Conservation (phyloP, 805 yeast species). For the Myxozyma sirexii region DNA sequence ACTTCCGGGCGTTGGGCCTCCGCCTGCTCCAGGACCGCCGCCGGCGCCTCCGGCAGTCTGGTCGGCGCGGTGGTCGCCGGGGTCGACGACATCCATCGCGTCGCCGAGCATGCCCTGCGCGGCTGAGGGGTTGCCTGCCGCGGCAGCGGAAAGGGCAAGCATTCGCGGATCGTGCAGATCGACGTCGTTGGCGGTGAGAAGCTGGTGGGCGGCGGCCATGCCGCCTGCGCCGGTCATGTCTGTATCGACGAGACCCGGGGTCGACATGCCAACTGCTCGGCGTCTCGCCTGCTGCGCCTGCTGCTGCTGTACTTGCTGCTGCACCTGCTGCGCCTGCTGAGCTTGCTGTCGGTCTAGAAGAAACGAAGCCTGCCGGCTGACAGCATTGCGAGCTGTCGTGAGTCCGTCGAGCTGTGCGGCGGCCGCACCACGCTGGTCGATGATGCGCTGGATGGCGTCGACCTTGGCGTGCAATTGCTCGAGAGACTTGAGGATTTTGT, state of each 20-base stretch:
- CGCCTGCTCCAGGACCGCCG: slow-evolving; percentile 1
- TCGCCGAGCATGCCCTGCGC: slow-evolving; percentile 13
- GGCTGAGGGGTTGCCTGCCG: slow-evolving; percentile 2
- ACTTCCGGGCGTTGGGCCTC: neutral
- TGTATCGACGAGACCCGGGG: slow-evolving; percentile 16
- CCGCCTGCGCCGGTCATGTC: slow-evolving; percentile 16
- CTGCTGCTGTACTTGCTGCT: slow-evolving; percentile 8
- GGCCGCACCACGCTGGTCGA: slow-evolving; percentile 27
- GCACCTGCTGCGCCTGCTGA: slow-evolving; percentile 1
- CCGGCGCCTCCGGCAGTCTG: neutral
- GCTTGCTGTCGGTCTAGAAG: slow-evolving; percentile 12
- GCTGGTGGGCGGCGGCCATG: slow-evolving; percentile 9
- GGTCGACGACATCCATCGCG: slow-evolving; percentile 13
- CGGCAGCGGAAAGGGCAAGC: slow-evolving; percentile 15
- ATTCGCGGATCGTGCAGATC: slow-evolving; percentile 32
- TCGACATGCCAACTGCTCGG: slow-evolving; percentile 27
- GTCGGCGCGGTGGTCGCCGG: neutral
- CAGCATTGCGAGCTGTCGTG: slow-evolving; percentile 8
- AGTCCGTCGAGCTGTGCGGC: slow-evolving; percentile 10
- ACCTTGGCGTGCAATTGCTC: slow-evolving; percentile 39
- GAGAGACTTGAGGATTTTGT: slow-evolving; percentile 31
- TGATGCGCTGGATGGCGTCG: slow-evolving; percentile 37
- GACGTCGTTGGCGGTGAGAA: slow-evolving; percentile 17
- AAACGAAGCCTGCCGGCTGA: slow-evolving; percentile 8
- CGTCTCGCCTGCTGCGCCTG: slow-evolving; percentile 19